These are phyloP conservation scores for Paramyrothecium roridum DNA, from an alignment of 2,329 filamentous ascomycete species.

Conservation along the genomic window DNA sequence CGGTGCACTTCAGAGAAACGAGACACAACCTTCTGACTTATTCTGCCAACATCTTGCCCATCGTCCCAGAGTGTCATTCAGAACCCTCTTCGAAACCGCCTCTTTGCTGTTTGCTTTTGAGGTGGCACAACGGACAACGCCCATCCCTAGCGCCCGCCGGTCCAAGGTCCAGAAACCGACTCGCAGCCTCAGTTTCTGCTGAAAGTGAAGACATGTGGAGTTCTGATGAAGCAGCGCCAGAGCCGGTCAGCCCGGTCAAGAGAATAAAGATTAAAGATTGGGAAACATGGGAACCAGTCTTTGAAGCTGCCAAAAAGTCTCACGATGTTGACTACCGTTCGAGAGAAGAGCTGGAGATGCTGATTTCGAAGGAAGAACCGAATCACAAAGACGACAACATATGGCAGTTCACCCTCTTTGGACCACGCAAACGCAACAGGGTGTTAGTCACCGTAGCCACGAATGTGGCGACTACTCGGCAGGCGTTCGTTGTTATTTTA, in stretches of 20 bases:
- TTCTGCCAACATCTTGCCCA: not conserved
- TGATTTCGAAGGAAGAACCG: not conserved
- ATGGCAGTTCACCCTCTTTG: not conserved
- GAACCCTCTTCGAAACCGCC: not conserved
- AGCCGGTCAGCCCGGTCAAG: not conserved
- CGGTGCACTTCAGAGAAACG: not conserved
- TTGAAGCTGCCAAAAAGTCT: not conserved
- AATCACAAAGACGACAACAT: not conserved
- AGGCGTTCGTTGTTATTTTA: not conserved
- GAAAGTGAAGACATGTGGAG: not conserved
- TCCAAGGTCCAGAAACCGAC: not conserved
- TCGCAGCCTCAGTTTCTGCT: not conserved
- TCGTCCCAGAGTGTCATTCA: not conserved
- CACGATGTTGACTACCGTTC: not conserved
- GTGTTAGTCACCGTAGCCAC: not conserved
- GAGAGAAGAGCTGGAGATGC: not conserved
- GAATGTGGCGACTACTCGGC: not conserved
- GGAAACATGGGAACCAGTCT: not conserved
- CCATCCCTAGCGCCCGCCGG: not conserved
- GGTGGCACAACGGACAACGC: not conserved
- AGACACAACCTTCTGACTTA: not conserved
- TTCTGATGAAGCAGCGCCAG: not conserved
- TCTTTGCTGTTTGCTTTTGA: not conserved
- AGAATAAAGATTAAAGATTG: not conserved
- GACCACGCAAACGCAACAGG: not conserved